Conservation (phyloP, 164 flowering plant species). For the Cinnamomum micranthum region DNA sequence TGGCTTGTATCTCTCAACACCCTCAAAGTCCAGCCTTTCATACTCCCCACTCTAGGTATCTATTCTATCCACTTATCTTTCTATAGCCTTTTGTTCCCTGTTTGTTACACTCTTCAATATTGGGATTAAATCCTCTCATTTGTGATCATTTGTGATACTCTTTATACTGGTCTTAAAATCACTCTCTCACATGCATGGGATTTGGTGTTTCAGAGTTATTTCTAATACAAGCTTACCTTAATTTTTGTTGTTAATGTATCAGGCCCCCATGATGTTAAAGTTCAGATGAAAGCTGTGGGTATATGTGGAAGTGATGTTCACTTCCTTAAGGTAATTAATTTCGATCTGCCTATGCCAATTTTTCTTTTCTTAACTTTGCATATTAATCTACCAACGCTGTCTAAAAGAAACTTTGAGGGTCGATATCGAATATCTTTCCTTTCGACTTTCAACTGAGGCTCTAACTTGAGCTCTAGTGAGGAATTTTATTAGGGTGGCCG, state of each 20-base stretch:
- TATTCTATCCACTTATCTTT: not conserved
- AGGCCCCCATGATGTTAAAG: slow-evolving; percentile 87
- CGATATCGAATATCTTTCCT: not conserved
- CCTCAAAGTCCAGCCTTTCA: slow-evolving; percentile 84
- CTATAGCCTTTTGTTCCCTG: no score
- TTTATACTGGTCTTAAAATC: no score
- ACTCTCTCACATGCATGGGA: not conserved
- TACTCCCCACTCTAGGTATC: slow-evolving; percentile 83
- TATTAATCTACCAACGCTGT: no score
- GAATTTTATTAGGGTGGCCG: no score
- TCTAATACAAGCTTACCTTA: not conserved
- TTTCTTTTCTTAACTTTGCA: no score
- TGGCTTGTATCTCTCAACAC: slow-evolving; percentile 80
- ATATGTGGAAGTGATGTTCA: slow-evolving; percentile 99
- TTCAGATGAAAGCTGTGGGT: slow-evolving; percentile 92
- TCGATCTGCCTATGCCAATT: not conserved
- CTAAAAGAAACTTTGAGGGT: not conserved
- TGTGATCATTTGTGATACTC: no score
- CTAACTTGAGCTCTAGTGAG: no score
- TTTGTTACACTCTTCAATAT: no score
- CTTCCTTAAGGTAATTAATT: slow-evolving; percentile 56
- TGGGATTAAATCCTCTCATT: no score
- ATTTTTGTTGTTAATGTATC: not conserved
- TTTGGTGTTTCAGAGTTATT: not conserved
- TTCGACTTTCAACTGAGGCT: no score